Evolutionary conservation across 345 rosid species (phyloP), one percentile per base, ranked within the genome.

Genomic region (Laguncularia racemosa): DNA sequence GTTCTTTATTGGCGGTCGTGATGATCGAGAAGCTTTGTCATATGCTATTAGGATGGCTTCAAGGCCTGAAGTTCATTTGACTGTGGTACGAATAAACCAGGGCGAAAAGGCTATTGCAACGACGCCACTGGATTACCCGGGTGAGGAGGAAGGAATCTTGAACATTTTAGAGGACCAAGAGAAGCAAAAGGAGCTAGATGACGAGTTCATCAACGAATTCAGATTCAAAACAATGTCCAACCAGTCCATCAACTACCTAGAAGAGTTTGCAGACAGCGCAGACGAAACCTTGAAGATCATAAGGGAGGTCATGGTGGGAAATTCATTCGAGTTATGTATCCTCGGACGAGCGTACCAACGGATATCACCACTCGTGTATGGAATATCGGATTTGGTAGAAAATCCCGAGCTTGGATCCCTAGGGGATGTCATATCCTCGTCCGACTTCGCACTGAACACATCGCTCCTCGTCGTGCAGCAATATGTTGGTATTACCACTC

Each of bases 21-120:
- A 84, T 19, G 93, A 87, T 20, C 67, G 92, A 21, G 95, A 90
- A 59, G 97, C 93, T 14, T 63, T 86, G 52, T 61, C 85, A 0
- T 87, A 74, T 28, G 86, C 86, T 0, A 69, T 86, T 79, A 75
- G 88, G 66, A 78, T 87, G 82, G 73, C 68, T 0, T 64, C 64
- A 10, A 57, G 63, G 14, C 70, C 58, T 1, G 66, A 63, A 3
- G 64, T 79, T 14, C 54, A 57, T 16, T 57, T 90, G 38, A 72
- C 75, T 0, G 82, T 83, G 2, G 61, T 85, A 11, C 70, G 86
- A 53, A 79, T 90, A 53, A 20, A 79, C 23, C 73, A 56, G 2
- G 70, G 72, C 20, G 64, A 61, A 5, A n/a, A 19, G 8, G 44
- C 46, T 3, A 3, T 12, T 14, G 67, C 47, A 15, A 14, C 28